A percentile compares a stretch with the other conserved stretches of the same genome.
Conservation (phyloP, 2,329 filamentous ascomycete genomes). For the Ceratocystis cubensis region DNA sequence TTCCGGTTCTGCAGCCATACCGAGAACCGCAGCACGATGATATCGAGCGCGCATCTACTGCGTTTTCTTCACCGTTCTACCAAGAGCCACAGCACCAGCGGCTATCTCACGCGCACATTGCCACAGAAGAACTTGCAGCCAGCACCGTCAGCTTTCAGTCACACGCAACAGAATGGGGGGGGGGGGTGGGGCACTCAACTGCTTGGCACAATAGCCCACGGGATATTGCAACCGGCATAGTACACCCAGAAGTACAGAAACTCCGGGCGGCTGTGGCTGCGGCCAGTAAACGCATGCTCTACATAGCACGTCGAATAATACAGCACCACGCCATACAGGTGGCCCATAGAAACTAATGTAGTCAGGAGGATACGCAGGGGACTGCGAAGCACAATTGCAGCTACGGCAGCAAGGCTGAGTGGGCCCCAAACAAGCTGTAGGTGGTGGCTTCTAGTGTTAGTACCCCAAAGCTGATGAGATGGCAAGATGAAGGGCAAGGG, state of each 20-base stretch:
- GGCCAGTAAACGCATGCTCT: slow-evolving; percentile 35
- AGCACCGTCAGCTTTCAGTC: slow-evolving; percentile 33
- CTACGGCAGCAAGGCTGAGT: slow-evolving; percentile 39
- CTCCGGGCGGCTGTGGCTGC: slow-evolving; percentile 46
- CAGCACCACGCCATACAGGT: slow-evolving; percentile 49
- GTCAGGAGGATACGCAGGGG: slow-evolving; percentile 41
- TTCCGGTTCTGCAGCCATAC: background rate
- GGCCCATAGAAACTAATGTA: slow-evolving; percentile 38
- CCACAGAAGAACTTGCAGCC: slow-evolving; percentile 32
- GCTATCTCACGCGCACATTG: background rate
- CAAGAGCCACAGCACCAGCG: background rate
- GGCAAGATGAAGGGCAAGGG: background rate
- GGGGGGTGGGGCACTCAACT: background rate
- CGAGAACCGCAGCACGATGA: background rate
- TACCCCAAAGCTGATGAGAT: background rate
- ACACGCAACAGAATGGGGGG: background rate
- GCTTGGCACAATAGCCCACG: slow-evolving; percentile 33
- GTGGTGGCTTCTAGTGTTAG: background rate
- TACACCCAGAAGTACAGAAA: slow-evolving; percentile 51
- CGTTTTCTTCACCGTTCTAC: background rate
- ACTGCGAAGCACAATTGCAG: slow-evolving; percentile 34
- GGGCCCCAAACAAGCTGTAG: slow-evolving; percentile 45
- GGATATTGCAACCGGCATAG: slow-evolving; percentile 47
- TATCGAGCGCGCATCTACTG: background rate
- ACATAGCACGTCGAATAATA: slow-evolving; percentile 48